Base-by-base conservation (phyloP, 192 early-diverging fungal species). In the Coemansia sp. region DNA sequence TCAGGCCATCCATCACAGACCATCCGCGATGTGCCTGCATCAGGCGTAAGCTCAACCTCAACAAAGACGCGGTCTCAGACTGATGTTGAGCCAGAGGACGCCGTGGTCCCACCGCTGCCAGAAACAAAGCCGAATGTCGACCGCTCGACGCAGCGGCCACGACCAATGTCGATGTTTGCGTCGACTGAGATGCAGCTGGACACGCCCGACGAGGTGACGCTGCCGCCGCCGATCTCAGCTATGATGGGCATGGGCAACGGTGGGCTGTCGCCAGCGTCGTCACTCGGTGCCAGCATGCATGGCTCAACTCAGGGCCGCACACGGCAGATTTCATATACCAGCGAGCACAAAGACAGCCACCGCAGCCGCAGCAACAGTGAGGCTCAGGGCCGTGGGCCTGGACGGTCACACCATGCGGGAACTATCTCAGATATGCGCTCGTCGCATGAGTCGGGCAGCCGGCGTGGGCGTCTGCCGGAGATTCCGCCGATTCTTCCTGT, bases 141-240 rank as follows among this genome's bases (percentile, higher is more conserved):
- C 25, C 47, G 64, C 10, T 17, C 61, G n/a, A 15, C 58, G 35
- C 65, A 64, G 38, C 72, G 77, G n/a, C 77, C 77, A 8, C 77
- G 77, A 22, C 77, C 77, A 17, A 80, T 69, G 69, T 80, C 77
- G 14, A 80, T 80, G 77, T 80, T 74, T 71, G 77, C 77, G 9
- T 80, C 77, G 29, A 80, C 77, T 7, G 77, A 80, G 58, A 80
- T 80, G 77, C 77, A 71, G 62, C 58, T 51, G 22, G 69, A 69
- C 15, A 52, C 65, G 17, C 69, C 66, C 0, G 66, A 70, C 21
- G 69, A 65, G 49, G 32, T 15, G 12, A 39, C 39, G 22, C 59
- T 75, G 72, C 77, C 72, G 4, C 72, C 77, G 38, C 62, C 77
- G 9, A 80, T 80, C 56, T 57, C 71, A 21, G 55, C 72, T 1